Evolutionary conservation across 192 early-diverging fungal genomes (phyloP).

Genomic region (Rhizoclosmatium sp.): DNA sequence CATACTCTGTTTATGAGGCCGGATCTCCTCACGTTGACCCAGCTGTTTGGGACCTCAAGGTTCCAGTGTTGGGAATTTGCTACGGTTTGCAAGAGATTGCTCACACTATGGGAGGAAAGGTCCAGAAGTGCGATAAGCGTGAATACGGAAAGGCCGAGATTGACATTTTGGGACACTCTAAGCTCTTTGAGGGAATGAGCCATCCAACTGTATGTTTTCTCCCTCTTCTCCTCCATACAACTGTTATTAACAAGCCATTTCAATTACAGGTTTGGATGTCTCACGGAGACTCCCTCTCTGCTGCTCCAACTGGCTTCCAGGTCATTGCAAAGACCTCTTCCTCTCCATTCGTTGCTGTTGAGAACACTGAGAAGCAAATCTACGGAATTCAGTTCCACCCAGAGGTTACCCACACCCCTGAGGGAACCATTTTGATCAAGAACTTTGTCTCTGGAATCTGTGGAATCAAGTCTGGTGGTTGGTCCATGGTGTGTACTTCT

Average conservation of each 20-base stretch:
- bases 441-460: slow-evolving; percentile 97
- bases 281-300: slow-evolving; percentile 94
- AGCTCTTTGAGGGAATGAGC: slow-evolving; percentile 76
- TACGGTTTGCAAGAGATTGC: slow-evolving; percentile 99
- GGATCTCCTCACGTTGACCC: slow-evolving; percentile 95
- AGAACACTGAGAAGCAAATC: slow-evolving; percentile 78
- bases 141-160: slow-evolving; percentile 95
- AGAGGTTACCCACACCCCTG: slow-evolving; percentile 96
- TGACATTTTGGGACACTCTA: slow-evolving; percentile 66
- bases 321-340: slow-evolving; percentile 87
- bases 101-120: slow-evolving; percentile 87
- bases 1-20: slow-evolving; percentile 95
- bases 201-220: slow-evolving; percentile 58
- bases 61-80: slow-evolving; percentile 97
- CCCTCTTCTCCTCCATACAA: neutral
- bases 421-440: slow-evolving; percentile 80
- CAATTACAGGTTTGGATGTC: slow-evolving; percentile 89
- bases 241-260: neutral
- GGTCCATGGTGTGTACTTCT: slow-evolving; percentile 83
- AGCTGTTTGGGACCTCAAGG: slow-evolving; percentile 84
- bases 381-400: slow-evolving; percentile 99
- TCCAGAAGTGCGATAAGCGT: slow-evolving; percentile 85
- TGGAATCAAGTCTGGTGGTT: slow-evolving; percentile 73
- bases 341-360: slow-evolving; percentile 89
- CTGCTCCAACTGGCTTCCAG: slow-evolving; percentile 80